A percentile compares a stretch with the other conserved stretches of the same genome.
phyloP scores from a whole-genome alignment of 192 early-diverging fungal species.

The Obelidium mucronatum region DNA sequence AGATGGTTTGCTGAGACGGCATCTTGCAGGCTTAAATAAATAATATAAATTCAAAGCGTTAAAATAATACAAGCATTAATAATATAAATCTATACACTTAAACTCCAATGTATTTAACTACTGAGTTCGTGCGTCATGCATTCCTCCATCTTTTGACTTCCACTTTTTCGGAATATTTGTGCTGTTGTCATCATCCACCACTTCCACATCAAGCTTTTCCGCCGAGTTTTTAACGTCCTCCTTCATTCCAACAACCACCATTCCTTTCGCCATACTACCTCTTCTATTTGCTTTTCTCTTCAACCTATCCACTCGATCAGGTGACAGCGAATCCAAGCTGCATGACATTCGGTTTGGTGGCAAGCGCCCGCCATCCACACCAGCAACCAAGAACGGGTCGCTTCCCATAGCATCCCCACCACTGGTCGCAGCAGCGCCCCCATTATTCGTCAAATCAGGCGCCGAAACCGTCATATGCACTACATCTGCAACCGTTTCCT shows the following conservation, averaged over 20 bases:
- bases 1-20: too few relatives aligned
- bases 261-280: slow-evolving; percentile 29
- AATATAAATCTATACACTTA: too few relatives aligned
- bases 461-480: not conserved
- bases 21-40: too few relatives aligned
- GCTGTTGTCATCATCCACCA: not conserved
- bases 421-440: too few relatives aligned
- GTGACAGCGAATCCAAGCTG: not conserved
- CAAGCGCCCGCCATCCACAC: not conserved
- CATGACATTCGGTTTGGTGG: not conserved
- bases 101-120: too few relatives aligned
- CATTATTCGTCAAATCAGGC: too few relatives aligned
- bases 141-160: not conserved
- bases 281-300: slow-evolving; percentile 4
- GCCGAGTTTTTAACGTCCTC: slow-evolving; percentile 7
- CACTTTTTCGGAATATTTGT: slow-evolving; percentile 1
- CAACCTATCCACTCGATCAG: not conserved
- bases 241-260: slow-evolving; percentile 26
- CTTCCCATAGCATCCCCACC: not conserved
- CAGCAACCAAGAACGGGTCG: not conserved
- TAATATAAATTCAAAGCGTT: too few relatives aligned
- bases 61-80: too few relatives aligned
- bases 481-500: not conserved
- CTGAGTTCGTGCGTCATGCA: too few relatives aligned
- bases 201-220: not conserved